phyloP scores from a whole-genome alignment of 2,329 filamentous ascomycete species.

The Penicillium sp. region DNA sequence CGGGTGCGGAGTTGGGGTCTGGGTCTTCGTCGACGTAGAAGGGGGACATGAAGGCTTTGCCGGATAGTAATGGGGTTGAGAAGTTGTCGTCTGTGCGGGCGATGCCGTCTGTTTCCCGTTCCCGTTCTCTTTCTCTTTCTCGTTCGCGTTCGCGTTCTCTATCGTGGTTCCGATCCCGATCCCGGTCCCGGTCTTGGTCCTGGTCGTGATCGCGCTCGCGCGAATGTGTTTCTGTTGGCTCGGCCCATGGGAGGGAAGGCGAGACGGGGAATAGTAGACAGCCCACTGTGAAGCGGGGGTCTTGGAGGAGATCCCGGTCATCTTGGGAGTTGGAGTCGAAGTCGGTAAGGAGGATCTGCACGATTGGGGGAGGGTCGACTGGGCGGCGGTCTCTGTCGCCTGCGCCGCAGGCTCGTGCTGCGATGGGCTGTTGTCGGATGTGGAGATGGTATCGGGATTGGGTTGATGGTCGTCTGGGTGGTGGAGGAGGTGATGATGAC shows the following conservation, averaged over 20 bases:
- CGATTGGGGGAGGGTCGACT: conserved; percentile 48
- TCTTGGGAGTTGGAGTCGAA: conserved; percentile 41
- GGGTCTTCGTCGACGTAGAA: conserved; percentile 45
- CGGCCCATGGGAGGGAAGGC: conserved; percentile 13
- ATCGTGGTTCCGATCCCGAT: conserved; percentile 7
- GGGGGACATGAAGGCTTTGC: conserved; percentile 43
- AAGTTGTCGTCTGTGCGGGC: conserved; percentile 21
- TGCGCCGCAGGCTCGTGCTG: conserved; percentile 47
- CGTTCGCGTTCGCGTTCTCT: conserved; percentile 5
- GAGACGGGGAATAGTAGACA: conserved; percentile 43
- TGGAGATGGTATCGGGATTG: conserved; percentile 40
- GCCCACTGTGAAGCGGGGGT: conserved; percentile 43
- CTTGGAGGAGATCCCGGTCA: conserved; percentile 41
- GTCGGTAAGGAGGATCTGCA: conserved; percentile 47
- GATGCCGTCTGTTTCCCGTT: conserved; percentile 15
- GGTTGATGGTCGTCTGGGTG: conserved; percentile 23
- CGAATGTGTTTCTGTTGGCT: conserved; percentile 17
- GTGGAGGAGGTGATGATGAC: conserved; percentile 25
- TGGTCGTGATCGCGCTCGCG: conserved; percentile 2
- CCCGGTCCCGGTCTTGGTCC: conserved; percentile 10
- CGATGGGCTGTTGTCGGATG: conserved; percentile 48
- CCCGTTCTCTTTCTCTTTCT: conserved; percentile 10
- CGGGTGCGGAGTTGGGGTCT: conserved; percentile 42
- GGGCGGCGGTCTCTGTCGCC: conserved; percentile 48
- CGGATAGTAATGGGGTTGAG: conserved; percentile 36